Percentiles rank a stretch among this genome's conserved stretches.
Conservation (phyloP, 1,284 basidiomycete genomes). For the Ustanciosporium gigantosporum region DNA sequence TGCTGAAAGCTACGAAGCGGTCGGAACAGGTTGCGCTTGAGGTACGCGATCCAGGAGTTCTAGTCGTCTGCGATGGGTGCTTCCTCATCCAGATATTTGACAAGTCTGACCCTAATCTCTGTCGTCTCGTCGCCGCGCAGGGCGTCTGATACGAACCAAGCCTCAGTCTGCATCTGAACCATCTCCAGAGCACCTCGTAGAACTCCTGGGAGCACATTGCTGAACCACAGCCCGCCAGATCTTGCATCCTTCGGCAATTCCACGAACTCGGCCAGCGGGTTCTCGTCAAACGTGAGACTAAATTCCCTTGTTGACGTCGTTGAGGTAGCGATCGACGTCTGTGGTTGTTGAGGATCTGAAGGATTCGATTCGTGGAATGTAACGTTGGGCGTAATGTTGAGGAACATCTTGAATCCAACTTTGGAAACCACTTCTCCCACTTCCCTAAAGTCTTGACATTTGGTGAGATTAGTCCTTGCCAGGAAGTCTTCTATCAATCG, state of each 20-base stretch:
- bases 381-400: slow-evolving; percentile 86
- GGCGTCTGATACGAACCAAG: slow-evolving; percentile 84
- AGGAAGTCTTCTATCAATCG: slow-evolving; percentile 96
- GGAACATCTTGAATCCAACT: slow-evolving; percentile 97
- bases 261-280: slow-evolving; percentile 94
- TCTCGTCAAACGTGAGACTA: slow-evolving; percentile 86
- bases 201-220: slow-evolving; percentile 92
- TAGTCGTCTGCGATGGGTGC: slow-evolving; percentile 62
- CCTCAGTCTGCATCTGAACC: slow-evolving; percentile 97
- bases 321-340: slow-evolving; percentile 6
- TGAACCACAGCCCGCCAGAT: slow-evolving; percentile 81
- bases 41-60: too few species aligned
- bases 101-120: slow-evolving; percentile 84
- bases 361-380: slow-evolving; percentile 66
- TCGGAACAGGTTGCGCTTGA: too few species aligned
- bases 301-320: slow-evolving; percentile 65
- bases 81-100: slow-evolving; percentile 94
- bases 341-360: slow-evolving; percentile 60
- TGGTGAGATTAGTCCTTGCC: slow-evolving; percentile 71
- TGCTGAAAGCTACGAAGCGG: too few species aligned
- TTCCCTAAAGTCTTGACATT: slow-evolving; percentile 86
- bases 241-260: slow-evolving; percentile 87
- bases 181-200: slow-evolving; percentile 92
- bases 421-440: slow-evolving; percentile 67
- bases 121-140: slow-evolving; percentile 91